Evolutionary conservation across 179 eudicot genomes (phyloP), one percentile per base, ranked within the genome.

Genomic region (Spergularia azorica): DNA sequence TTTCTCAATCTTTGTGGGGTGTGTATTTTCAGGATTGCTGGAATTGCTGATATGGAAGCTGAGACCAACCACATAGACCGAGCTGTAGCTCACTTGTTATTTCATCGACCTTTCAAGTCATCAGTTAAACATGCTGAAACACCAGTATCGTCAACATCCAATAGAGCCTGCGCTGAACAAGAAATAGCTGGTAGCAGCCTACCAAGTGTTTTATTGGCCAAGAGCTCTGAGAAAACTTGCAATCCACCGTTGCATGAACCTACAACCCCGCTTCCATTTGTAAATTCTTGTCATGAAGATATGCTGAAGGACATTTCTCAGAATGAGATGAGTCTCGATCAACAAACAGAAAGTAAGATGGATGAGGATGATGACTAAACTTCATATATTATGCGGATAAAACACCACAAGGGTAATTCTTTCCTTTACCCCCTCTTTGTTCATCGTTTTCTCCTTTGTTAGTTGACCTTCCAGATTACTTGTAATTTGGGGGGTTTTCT

Each of bases 11-110:
- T n/a, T 58, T 46, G 50, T 13, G 59, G 54, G 11, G 32, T 48
- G 59, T 2, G 10, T 51, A 39, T 70, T 73, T 76, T 59, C 88
- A 84, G 89, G 79, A 80, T 67, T 83, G 54, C 69, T 64, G 78
- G 82, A 75, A 76, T 70, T 60, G 61, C 87, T 54, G 83, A 82
- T 68, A 74, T 56, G 46, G 97, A 93, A 84, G 84, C 97, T 2
- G 83, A 86, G 79, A 93, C 97, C 52, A 93, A 93, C 79, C 88
- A 84, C 38, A 88, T 93, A 78, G 97, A 93, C 75, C 91, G 97
- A 57, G 81, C 86, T 52, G 91, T 90, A 48, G 97, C 97, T 48
- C 97, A 90, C 83, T 82, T 93, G 81, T 90, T 93, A 52, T 93
- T 93, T 85, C 94, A 90, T 75, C 87, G 86, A 77, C 91, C 91